These are phyloP conservation scores for Glycine soja DNA, from an alignment of 306 rosid species.

Conservation along the genomic window DNA sequence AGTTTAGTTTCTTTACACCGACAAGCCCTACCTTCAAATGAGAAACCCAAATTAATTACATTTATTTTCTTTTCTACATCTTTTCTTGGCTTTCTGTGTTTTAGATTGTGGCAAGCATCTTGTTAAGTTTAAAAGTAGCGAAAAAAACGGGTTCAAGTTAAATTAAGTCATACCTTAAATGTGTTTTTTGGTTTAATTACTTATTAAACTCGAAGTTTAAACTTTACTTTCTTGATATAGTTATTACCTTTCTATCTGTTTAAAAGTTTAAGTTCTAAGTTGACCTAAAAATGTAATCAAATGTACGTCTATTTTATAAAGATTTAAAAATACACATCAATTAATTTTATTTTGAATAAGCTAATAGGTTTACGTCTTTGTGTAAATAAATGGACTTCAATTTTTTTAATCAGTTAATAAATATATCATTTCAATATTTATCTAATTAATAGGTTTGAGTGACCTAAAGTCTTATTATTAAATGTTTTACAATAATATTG, in stretches of 20 bases:
- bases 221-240: not conserved
- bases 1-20: constrained; percentile 38
- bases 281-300: not conserved
- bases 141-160: not conserved
- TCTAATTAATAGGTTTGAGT: too few species aligned
- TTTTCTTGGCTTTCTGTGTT: not conserved
- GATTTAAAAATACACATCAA: not conserved
- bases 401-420: too few species aligned
- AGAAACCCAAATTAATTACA: not conserved
- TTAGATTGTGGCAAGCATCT: not conserved
- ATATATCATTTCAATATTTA: not conserved
- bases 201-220: not conserved
- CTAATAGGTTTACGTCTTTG: not conserved
- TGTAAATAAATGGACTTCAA: not conserved
- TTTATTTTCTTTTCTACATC: not conserved
- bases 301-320: not conserved
- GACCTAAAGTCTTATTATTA: too few species aligned
- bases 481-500: too few species aligned
- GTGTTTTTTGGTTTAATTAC: not conserved
- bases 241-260: not conserved
- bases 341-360: too few species aligned
- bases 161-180: not conserved
- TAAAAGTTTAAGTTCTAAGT: not conserved
- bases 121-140: not conserved
- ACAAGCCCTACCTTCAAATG: constrained; percentile 35